Conservation (phyloP, 495 filamentous ascomycete genomes). For the Lasiosphaeriaceae sp. region DNA sequence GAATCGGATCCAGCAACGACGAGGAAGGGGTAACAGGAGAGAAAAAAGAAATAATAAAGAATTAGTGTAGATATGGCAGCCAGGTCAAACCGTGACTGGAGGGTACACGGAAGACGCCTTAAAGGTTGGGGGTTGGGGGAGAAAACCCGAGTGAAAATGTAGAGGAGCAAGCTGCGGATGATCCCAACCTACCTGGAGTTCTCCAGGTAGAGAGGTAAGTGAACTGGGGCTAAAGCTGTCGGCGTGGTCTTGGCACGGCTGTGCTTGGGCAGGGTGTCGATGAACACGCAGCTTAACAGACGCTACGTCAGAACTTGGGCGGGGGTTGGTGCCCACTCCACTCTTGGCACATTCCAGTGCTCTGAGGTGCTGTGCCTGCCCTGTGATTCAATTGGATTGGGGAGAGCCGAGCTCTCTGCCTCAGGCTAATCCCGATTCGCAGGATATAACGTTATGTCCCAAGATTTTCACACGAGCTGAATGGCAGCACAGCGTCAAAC, state of each 20-base stretch:
- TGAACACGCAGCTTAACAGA: background rate
- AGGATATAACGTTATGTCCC: background rate
- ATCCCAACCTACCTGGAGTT: background rate
- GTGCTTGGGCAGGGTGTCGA: background rate
- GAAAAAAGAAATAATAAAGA: too few species aligned
- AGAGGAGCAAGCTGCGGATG: background rate
- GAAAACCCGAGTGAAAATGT: background rate
- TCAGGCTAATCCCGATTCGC: background rate
- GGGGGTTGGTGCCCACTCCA: background rate
- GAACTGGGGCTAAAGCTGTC: background rate
- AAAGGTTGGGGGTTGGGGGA: background rate
- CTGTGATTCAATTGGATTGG: background rate
- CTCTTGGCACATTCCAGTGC: too few species aligned
- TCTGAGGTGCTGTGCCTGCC: too few species aligned
- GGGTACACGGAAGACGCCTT: background rate
- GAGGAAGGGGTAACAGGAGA: too few species aligned
- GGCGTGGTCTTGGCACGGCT: background rate
- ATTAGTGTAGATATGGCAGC: too few species aligned
- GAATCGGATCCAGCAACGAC: too few species aligned
- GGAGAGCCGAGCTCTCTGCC: background rate
- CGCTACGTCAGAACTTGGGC: constrained; percentile 9
- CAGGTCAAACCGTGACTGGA: background rate
- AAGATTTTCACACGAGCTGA: too few species aligned
- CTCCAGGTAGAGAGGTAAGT: too few species aligned
- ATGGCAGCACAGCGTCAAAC: too few species aligned